Percentiles rank a stretch among this genome's conserved stretches.
phyloP scores from a whole-genome alignment of 768 basidiomycete species.

The Neoboletus brunneissimus region DNA sequence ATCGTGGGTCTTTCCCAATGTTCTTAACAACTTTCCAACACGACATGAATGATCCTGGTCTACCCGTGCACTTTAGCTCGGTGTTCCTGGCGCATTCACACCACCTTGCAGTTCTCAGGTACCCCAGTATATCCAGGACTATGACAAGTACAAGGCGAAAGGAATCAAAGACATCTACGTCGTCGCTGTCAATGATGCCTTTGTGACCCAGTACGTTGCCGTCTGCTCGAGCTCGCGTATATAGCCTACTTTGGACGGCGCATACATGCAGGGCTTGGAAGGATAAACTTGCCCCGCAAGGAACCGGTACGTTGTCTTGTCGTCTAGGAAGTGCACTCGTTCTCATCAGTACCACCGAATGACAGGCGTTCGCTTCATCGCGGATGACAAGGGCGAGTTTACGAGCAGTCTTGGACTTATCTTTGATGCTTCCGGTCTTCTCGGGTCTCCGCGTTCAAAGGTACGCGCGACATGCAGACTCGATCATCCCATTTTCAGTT shows the following conservation, averaged over 20 bases:
- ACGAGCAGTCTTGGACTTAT: constrained; percentile 52
- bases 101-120: constrained; percentile 66
- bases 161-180: constrained; percentile 72
- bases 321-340: constrained; percentile 2
- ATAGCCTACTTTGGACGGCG: background rate
- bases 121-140: constrained; percentile 61
- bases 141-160: constrained; percentile 71
- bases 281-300: constrained; percentile 52
- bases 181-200: constrained; percentile 76
- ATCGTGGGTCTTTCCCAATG: constrained; percentile 38
- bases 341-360: background rate
- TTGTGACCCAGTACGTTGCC: constrained; percentile 51
- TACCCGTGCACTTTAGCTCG: constrained; percentile 43
- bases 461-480: constrained; percentile 27
- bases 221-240: background rate
- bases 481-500: background rate
- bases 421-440: constrained; percentile 57
- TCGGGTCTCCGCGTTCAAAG: constrained; percentile 70
- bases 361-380: constrained; percentile 56
- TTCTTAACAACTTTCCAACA: background rate
- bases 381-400: constrained; percentile 66
- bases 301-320: constrained; percentile 43
- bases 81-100: constrained; percentile 77
- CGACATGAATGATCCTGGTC: background rate
- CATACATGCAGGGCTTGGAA: constrained; percentile 58